Conservation (phyloP, 257 asterid species). For the Fraxinus pennsylvanica region DNA sequence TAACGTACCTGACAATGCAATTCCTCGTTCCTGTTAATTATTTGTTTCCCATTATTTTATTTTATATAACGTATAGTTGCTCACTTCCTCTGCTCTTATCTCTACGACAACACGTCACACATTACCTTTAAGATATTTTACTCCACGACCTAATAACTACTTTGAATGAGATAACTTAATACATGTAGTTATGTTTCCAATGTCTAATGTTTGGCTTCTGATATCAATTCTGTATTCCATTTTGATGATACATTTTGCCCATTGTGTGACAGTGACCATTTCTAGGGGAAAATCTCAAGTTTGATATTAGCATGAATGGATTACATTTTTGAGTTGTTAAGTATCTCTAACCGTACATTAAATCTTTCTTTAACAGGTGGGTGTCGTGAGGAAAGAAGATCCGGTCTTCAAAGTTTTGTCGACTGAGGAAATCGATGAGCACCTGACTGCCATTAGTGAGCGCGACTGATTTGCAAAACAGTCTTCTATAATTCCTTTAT, state of each 20-base stretch:
- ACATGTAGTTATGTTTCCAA: too few species aligned
- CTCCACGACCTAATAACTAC: neutral
- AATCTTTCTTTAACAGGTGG: slow-evolving; percentile 53
- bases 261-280: neutral
- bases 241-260: too few species aligned
- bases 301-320: neutral
- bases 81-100: neutral
- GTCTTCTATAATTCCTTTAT: slow-evolving; percentile 5
- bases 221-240: too few species aligned
- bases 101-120: neutral
- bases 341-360: too few species aligned
- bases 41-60: neutral
- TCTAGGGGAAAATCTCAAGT: neutral
- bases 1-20: neutral
- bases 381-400: slow-evolving; percentile 81
- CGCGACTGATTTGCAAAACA: slow-evolving; percentile 57
- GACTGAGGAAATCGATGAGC: slow-evolving; percentile 94
- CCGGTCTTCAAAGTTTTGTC: slow-evolving; percentile 69
- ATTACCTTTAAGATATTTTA: neutral
- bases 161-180: too few species aligned
- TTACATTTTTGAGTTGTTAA: neutral
- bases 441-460: slow-evolving; percentile 92
- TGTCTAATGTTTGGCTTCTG: too few species aligned
- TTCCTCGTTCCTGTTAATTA: neutral
- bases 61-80: neutral